These are phyloP conservation scores for Pleurotus tuber-regium DNA, from an alignment of 768 basidiomycete genomes.

Conservation along the genomic window DNA sequence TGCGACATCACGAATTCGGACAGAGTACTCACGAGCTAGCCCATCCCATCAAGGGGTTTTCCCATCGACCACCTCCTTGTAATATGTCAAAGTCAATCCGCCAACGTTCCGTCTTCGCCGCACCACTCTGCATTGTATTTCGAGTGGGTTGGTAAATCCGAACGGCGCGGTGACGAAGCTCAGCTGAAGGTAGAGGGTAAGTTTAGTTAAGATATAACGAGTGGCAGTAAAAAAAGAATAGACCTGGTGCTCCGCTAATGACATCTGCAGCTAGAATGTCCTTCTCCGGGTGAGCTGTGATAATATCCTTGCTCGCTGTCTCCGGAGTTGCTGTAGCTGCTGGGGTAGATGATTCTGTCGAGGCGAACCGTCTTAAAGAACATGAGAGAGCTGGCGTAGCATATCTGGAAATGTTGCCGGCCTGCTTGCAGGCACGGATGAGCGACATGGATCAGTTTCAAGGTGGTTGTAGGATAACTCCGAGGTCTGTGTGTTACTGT, in stretches of 20 bases:
- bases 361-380: slow-evolving; percentile 24
- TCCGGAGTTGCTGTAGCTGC: slow-evolving; percentile 28
- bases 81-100: slow-evolving; percentile 92
- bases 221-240: slow-evolving; percentile 19
- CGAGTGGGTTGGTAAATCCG: slow-evolving; percentile 92
- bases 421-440: slow-evolving; percentile 42
- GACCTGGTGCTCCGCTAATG: slow-evolving; percentile 85
- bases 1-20: not conserved
- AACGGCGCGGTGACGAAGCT: slow-evolving; percentile 84
- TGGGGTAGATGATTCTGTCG: slow-evolving; percentile 27
- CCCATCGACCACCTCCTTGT: slow-evolving; percentile 91
- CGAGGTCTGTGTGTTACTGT: not conserved
- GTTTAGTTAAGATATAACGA: not conserved
- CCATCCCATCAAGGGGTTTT: slow-evolving; percentile 97
- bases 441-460: slow-evolving; percentile 45
- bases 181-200: slow-evolving; percentile 40
- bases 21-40: slow-evolving; percentile 92
- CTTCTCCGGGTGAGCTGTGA: slow-evolving; percentile 45
- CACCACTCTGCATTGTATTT: slow-evolving; percentile 94
- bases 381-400: slow-evolving; percentile 17
- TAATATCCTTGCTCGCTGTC: slow-evolving; percentile 33
- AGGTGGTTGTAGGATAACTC: not conserved
- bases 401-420: slow-evolving; percentile 23
- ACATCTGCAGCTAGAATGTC: slow-evolving; percentile 78
- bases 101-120: slow-evolving; percentile 85